Base-by-base conservation (phyloP, 129 eudicot genomes). In the Pulicaria dysenterica region DNA sequence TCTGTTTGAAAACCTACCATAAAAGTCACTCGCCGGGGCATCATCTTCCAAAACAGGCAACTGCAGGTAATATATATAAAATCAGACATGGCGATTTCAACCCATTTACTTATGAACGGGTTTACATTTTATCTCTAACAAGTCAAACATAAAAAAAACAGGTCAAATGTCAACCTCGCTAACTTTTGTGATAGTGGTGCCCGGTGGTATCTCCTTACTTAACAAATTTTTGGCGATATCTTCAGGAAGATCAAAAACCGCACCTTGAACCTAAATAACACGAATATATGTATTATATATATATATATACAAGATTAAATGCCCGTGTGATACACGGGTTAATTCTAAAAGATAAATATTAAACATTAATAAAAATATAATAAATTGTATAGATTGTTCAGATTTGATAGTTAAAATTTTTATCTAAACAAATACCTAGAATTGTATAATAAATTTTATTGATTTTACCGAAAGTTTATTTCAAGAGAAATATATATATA, bases 191-290 rank as follows among this genome's bases (percentile, higher is more conserved):
- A 93, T 79, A 16, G 95, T 85, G 82, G 88, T 81, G 72, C 98
- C 98, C 15, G 95, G 82, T 45, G 96, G 96, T 60, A 87, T 58
- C 80, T 89, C 89, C 89, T 80, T 87, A 3, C 69, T 82, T 47
- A 93, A 74, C 15, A 93, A 85, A 76, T 89, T 92, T 73, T 83
- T 89, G 9, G 96, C 98, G 55, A 93, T 81, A 73, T 93, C 96
- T 75, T 93, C 96, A 0, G 98, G 95, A 71, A 93, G 96, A 80
- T 93, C 96, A 74, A 93, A 93, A 64, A 93, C 92, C 5, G 96
- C 95, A 42, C 98, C 98, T 73, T 83, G 89, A 73, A 89, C 81
- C 98, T 93, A 81, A 24, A 80, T 12, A 58, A 58, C 41, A 50
- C 13, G 4, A 45, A 41, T 24, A 24, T 24, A 24, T 24, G 31